Evolutionary conservation across 306 rosid species (phyloP).

Genomic region (Lablab purpureus): DNA sequence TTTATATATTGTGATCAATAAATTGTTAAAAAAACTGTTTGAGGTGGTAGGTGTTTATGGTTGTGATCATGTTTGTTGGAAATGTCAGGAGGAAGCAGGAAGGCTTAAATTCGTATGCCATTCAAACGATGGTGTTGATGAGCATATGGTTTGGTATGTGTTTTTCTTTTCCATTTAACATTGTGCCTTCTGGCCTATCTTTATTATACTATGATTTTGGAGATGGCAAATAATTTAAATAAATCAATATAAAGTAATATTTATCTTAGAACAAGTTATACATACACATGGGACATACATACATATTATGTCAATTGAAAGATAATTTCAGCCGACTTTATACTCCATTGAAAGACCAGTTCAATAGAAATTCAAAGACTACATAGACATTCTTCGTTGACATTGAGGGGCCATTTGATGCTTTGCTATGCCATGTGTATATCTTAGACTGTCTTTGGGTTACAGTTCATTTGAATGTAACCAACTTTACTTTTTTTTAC

Average conservation of each 20-base stretch:
- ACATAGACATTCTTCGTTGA: neutral
- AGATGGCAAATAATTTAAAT: neutral
- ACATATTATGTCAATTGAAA: too few species aligned
- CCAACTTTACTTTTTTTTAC: too few species aligned
- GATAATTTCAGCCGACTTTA: too few species aligned
- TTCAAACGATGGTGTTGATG: conserved; percentile 83
- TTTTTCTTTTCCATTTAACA: conserved; percentile 35
- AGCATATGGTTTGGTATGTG: conserved; percentile 94
- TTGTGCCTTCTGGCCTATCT: neutral
- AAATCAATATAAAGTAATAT: neutral
- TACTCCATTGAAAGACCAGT: too few species aligned
- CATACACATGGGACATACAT: too few species aligned
- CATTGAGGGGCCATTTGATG: neutral
- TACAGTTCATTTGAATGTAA: neutral
- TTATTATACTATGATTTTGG: neutral
- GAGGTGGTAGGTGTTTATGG: conserved; percentile 21
- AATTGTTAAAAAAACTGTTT: conserved; percentile 16
- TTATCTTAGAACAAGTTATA: too few species aligned
- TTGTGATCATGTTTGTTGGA: conserved; percentile 4
- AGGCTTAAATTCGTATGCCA: conserved; percentile 80
- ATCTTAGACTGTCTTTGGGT: neutral
- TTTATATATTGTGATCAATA: neutral
- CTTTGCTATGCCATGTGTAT: neutral
- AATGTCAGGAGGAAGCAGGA: conserved; percentile 86
- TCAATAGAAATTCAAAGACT: neutral